Evolutionary conservation across 2,329 filamentous ascomycete species (phyloP).

Genomic region (Diplodia seriata): DNA sequence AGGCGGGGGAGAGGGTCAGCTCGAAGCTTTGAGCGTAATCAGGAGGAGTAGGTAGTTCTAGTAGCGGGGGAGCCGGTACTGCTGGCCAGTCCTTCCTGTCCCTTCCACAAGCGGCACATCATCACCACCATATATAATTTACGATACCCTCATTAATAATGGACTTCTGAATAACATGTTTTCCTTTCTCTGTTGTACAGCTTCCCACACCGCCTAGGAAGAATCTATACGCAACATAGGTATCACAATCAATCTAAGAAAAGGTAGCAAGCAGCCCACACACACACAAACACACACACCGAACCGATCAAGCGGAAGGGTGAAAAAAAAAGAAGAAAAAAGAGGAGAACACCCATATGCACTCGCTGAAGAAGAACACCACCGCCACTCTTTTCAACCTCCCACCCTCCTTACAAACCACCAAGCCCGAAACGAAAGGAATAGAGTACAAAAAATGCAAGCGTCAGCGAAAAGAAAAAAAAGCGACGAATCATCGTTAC

Average conservation of each 20-base stretch:
- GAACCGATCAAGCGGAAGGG: background rate
- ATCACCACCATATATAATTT: background rate
- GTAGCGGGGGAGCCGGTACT: background rate
- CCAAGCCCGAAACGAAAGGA: no score
- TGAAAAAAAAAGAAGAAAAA: background rate
- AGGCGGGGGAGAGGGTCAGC: background rate
- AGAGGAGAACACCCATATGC: background rate
- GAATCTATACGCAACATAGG: constrained; percentile 28
- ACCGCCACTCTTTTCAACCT: background rate
- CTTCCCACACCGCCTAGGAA: background rate
- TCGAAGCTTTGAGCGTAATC: background rate
- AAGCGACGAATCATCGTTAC: constrained; percentile 3
- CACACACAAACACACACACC: no score
- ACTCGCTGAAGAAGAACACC: background rate
- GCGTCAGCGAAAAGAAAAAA: background rate
- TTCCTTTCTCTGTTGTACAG: background rate
- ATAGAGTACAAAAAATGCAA: background rate
- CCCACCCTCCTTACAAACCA: no score
- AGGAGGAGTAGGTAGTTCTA: background rate
- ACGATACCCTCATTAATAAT: background rate
- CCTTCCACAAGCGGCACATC: background rate
- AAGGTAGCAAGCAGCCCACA: background rate
- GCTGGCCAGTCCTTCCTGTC: background rate
- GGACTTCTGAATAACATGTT: background rate
- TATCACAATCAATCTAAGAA: constrained; percentile 17